Base-by-base conservation (phyloP, 202 grass and related monocot species). In the Zizania palustris region DNA sequence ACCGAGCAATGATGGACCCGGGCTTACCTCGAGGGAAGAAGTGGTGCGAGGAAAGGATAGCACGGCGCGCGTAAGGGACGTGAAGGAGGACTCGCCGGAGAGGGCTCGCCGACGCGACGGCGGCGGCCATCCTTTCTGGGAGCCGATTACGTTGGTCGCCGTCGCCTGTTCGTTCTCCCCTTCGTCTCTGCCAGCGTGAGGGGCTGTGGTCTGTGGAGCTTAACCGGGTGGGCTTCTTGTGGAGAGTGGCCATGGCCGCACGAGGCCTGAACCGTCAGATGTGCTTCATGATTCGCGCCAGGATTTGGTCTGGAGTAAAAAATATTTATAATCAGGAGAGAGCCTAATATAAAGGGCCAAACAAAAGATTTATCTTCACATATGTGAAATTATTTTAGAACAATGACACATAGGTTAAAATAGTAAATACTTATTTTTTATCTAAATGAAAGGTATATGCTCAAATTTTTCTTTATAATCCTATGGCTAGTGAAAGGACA, bases 31-130 rank as follows among this genome's bases (percentile, higher is more conserved):
- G 57, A 57, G 50, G 75, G 59, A 80, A 70, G 77, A 78, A 73
- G 12, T 28, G 76, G 73, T 46, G 67, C 45, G 84, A 51, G 0
- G 16, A 38, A 3, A 80, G 12, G 44, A 65, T 3, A 11, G 61
- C 71, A 8, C 20, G 19, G 45, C 78, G 75, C 36, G 35, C 66
- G 51, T 13, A 67, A 51, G 67, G 37, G 19, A 5, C 28, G 50
- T 41, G 9, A 14, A 83, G 80, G 35, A 83, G 80, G 35, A 88
- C 42, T 40, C 65, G 81, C 82, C 86, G 86, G 75, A 93, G 63
- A 77, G 87, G 76, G 65, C 76, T 82, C 73, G 68, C 73, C 50
- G 77, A 53, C 60, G 87, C 69, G 18, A 80, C 65, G 41, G 63
- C 55, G 44, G 78, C 72, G 11, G 75, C 45, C 84, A 90, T 88